Evolutionary conservation across 352 stramenopile species (phyloP).

Genomic region (Phytophthora sansomeana): DNA sequence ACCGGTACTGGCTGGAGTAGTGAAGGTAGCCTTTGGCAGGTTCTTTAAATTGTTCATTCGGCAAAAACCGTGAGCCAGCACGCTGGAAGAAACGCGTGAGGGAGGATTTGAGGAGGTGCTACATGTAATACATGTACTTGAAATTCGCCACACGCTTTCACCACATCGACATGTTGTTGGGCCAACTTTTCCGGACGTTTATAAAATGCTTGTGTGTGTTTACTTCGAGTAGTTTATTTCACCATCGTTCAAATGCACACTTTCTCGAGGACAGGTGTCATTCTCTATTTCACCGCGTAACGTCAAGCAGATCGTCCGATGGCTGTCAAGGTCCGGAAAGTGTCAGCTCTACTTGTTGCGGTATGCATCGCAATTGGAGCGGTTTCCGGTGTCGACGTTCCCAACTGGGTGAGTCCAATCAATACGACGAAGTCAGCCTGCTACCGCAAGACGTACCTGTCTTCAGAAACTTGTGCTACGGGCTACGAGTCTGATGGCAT

Average conservation of each 20-base stretch:
- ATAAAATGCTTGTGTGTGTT: slow-evolving; percentile 6
- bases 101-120: too few species aligned
- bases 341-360: slow-evolving; percentile 5
- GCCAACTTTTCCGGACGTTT: too few species aligned
- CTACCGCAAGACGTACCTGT: slow-evolving; percentile 59
- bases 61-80: too few species aligned
- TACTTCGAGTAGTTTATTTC: slow-evolving; percentile 8
- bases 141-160: too few species aligned
- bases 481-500: slow-evolving; percentile 61
- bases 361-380: not conserved
- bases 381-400: slow-evolving; percentile 9
- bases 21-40: too few species aligned
- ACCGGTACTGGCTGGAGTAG: too few species aligned
- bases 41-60: too few species aligned
- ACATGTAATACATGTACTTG: too few species aligned
- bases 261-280: slow-evolving; percentile 14
- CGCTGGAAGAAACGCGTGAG: too few species aligned
- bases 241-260: slow-evolving; percentile 7
- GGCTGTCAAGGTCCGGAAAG: slow-evolving; percentile 9
- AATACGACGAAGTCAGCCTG: slow-evolving; percentile 42
- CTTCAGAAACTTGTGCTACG: slow-evolving; percentile 33
- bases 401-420: slow-evolving; percentile 40
- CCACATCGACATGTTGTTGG: too few species aligned
- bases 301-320: not conserved
- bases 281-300: slow-evolving; percentile 10